Conservation (phyloP, 495 filamentous ascomycete species). For the Choiromyces venosus region DNA sequence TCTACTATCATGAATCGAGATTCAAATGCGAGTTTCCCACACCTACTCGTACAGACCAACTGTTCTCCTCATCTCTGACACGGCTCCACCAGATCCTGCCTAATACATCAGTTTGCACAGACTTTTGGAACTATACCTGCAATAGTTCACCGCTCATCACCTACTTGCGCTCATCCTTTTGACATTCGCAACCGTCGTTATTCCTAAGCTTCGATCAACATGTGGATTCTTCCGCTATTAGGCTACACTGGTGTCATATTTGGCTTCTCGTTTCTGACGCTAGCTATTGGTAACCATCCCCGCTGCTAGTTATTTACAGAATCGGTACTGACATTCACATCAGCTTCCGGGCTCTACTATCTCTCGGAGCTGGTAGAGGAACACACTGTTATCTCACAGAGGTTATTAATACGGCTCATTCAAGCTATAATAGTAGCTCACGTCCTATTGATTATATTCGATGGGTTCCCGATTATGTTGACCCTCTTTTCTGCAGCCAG, state of each 20-base stretch:
- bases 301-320: neutral
- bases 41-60: neutral
- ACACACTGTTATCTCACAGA: conserved; percentile 86
- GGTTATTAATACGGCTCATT: conserved; percentile 74
- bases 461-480: conserved; percentile 72
- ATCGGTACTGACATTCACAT: conserved; percentile 8
- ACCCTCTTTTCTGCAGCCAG: conserved; percentile 71
- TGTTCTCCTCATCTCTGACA: neutral
- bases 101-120: neutral
- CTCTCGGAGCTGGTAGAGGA: conserved; percentile 97
- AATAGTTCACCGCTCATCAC: neutral
- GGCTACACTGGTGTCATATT: conserved; percentile 83
- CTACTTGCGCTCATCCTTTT: neutral
- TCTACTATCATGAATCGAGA: neutral
- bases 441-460: conserved; percentile 66
- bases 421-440: conserved; percentile 75
- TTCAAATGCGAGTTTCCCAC: neutral
- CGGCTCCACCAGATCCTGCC: neutral
- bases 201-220: conserved; percentile 40
- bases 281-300: conserved; percentile 70
- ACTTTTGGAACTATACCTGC: neutral
- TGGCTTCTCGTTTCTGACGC: conserved; percentile 86
- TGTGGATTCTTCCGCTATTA: conserved; percentile 88
- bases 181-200: conserved; percentile 22
- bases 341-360: conserved; percentile 95